These are phyloP conservation scores for Termitomyces sp. DNA, from an alignment of 768 basidiomycete genomes.

Conservation along the genomic window DNA sequence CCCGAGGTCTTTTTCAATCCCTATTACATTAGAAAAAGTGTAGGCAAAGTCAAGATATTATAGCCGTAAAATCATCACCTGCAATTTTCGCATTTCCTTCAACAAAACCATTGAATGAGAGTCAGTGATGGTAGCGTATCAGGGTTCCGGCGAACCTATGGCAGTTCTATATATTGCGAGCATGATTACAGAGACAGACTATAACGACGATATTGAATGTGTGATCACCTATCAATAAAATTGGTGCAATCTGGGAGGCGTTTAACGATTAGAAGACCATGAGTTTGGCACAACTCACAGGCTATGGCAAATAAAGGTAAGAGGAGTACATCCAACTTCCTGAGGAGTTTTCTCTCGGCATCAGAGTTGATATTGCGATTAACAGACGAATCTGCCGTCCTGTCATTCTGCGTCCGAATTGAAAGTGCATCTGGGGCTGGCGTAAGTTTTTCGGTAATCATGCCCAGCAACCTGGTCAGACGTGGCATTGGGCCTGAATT, in stretches of 20 bases:
- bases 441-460: conserved; percentile 1
- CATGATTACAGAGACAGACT: not conserved
- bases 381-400: not conserved
- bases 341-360: conserved; percentile 32
- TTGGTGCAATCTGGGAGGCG: conserved; percentile 18
- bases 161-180: conserved; percentile 14
- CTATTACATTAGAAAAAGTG: not conserved
- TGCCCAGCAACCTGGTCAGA: not conserved
- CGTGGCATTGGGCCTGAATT: not conserved
- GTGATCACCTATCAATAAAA: conserved; percentile 18
- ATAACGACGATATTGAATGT: not conserved
- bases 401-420: not conserved
- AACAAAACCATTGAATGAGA: not conserved
- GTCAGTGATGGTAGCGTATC: not conserved
- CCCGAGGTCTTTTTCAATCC: conserved; percentile 30
- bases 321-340: conserved; percentile 32
- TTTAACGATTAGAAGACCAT: not conserved
- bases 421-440: not conserved
- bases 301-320: conserved; percentile 26
- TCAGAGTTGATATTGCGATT: conserved; percentile 14
- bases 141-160: conserved; percentile 11
- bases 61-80: conserved; percentile 2
- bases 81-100: conserved; percentile 22
- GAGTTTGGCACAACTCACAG: conserved; percentile 11
- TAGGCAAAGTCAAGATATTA: not conserved